Base-by-base conservation (phyloP, 257 asterid genomes). In the Capsicum chinense region DNA sequence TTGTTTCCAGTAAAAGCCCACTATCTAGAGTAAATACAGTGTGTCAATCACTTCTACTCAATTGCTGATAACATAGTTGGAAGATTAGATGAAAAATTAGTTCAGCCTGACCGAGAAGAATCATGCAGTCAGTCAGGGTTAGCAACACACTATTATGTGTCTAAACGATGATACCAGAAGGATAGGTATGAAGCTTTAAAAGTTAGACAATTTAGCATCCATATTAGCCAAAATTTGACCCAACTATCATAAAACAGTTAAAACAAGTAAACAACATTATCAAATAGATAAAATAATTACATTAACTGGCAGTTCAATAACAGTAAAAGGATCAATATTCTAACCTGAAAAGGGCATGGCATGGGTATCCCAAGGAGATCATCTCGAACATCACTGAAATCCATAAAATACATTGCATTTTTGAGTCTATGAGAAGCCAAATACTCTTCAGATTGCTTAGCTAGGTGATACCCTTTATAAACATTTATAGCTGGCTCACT, bases 41-140 rank as follows among this genome's bases (percentile, higher is more conserved):
- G 19, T 60, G 67, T 60, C 2, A 9, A 70, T 70, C 35, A n/a
- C 26, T 70, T 15, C 35, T 47, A 70, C 35, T 70, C 35, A n/a
- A 21, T 9, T 70, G 56, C 35, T 5, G 21, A 17, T 42, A 70
- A 70, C 79, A 70, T 44, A 70, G 79, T 70, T 42, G 56, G 56
- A 70, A 44, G 79, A 70, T 44, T 57, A 44, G 6, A 47, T 42
- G 37, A 47, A 44, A 56, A 15, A 70, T 47, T n/a, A 17, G 35
- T 17, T 70, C 57, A 70, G 79, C 35, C 57, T 44, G 57, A 70
- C 2, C 8, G 56, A 9, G 35, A 60, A 70, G 0, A 70, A 44
- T 70, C 79, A 71, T 10, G 58, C 58, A 71, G 79, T 10, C 58
- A 10, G 79, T 21, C 60, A 74, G 50, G 44, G 80, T 50, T 50